Conservation (phyloP, 208 protist species). For the Wallacemonas sp. region DNA sequence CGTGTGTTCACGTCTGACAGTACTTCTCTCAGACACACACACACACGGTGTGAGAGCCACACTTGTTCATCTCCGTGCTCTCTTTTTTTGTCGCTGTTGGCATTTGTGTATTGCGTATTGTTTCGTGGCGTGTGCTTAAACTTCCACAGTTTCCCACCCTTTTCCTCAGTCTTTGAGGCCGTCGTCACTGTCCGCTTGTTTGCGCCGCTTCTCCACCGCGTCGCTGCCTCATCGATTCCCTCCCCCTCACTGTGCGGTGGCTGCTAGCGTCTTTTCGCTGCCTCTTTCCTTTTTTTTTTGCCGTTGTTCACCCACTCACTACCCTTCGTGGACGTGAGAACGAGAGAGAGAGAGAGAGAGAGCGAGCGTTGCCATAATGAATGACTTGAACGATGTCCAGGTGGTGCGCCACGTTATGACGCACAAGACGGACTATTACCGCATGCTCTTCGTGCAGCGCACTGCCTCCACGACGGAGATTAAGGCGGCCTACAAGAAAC, state of each 20-base stretch:
- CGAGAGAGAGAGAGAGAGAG: not conserved
- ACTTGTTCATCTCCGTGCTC: too few species aligned
- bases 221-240: too few species aligned
- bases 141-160: too few species aligned
- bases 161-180: too few species aligned
- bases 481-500: slow-evolving; percentile 85
- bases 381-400: slow-evolving; percentile 57
- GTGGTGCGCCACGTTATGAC: slow-evolving; percentile 78
- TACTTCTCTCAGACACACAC: too few species aligned
- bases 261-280: not conserved
- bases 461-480: slow-evolving; percentile 63
- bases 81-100: too few species aligned
- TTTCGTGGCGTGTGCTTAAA: too few species aligned
- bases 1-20: too few species aligned
- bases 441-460: slow-evolving; percentile 66
- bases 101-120: too few species aligned
- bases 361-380: slow-evolving; percentile 22
- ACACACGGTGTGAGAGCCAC: too few species aligned
- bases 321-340: not conserved
- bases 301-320: not conserved
- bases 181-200: too few species aligned
- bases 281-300: slow-evolving; percentile 15
- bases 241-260: not conserved
- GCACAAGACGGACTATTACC: slow-evolving; percentile 79
- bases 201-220: too few species aligned